These are phyloP conservation scores for Wickerhamomyces bisporus DNA, from an alignment of 805 yeast species.

Conservation along the genomic window DNA sequence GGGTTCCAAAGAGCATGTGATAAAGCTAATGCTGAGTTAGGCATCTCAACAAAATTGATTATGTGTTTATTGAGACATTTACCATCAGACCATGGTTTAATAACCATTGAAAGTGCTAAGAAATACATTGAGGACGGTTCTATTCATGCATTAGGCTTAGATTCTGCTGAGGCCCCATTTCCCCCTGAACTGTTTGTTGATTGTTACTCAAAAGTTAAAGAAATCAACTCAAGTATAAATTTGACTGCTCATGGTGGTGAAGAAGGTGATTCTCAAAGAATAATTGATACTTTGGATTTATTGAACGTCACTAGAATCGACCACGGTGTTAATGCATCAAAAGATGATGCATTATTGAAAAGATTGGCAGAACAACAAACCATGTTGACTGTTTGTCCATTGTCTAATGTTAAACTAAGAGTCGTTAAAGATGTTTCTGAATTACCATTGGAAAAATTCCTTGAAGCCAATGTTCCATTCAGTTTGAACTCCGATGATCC, in stretches of 20 bases:
- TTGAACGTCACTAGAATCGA: slow-evolving; percentile 68
- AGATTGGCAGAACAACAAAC: slow-evolving; percentile 51
- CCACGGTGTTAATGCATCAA: slow-evolving; percentile 68
- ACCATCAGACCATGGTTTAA: slow-evolving; percentile 53
- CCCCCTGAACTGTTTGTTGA: slow-evolving; percentile 68
- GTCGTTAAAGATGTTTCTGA: slow-evolving; percentile 65
- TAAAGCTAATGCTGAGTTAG: slow-evolving; percentile 54
- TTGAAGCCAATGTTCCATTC: slow-evolving; percentile 62
- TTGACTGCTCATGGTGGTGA: slow-evolving; percentile 89
- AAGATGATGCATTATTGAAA: slow-evolving; percentile 48
- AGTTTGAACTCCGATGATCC: slow-evolving; percentile 78
- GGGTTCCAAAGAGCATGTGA: slow-evolving; percentile 67
- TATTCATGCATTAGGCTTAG: slow-evolving; percentile 76
- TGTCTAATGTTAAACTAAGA: slow-evolving; percentile 70
- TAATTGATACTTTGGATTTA: slow-evolving; percentile 50
- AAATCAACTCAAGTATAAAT: slow-evolving; percentile 46
- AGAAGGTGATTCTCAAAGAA: slow-evolving; percentile 76
- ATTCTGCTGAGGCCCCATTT: slow-evolving; percentile 72
- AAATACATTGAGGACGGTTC: slow-evolving; percentile 49
- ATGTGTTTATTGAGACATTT: slow-evolving; percentile 81
- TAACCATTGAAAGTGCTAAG: slow-evolving; percentile 49
- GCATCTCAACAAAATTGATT: slow-evolving; percentile 64
- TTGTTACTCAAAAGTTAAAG: slow-evolving; percentile 48
- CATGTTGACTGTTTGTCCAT: slow-evolving; percentile 69
- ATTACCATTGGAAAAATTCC: slow-evolving; percentile 56